These are phyloP conservation scores for Biscogniauxia sp. DNA, from an alignment of 2,329 filamentous ascomycete genomes.

Conservation along the genomic window DNA sequence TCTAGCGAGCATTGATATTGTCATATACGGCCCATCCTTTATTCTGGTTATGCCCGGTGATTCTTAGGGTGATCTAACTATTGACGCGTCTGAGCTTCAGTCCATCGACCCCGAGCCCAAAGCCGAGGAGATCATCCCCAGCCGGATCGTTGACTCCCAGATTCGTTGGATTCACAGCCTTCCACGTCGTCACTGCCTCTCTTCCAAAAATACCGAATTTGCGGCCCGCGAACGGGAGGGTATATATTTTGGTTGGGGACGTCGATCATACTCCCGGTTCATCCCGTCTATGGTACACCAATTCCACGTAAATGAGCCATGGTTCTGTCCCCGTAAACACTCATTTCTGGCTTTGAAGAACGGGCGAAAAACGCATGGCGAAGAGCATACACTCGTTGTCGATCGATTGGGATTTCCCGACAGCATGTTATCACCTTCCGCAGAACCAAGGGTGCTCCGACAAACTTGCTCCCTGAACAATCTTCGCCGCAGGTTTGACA, in stretches of 20 bases:
- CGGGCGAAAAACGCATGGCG: constrained; percentile 23
- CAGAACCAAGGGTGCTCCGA: constrained; percentile 5
- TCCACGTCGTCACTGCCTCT: constrained; percentile 18
- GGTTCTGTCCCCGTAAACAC: constrained; percentile 26
- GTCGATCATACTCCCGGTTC: constrained; percentile 24
- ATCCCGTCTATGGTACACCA: constrained; percentile 12
- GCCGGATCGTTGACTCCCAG: constrained; percentile 35
- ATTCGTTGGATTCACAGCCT: constrained; percentile 32
- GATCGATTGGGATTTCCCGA: constrained; percentile 3
- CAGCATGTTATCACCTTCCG: constrained; percentile 3
- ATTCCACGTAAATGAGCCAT: constrained; percentile 22
- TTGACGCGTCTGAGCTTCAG: not conserved
- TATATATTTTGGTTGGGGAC: constrained; percentile 32
- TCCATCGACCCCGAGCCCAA: constrained; percentile 8
- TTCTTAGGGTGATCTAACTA: not conserved
- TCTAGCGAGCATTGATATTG: not conserved
- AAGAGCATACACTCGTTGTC: constrained; percentile 20
- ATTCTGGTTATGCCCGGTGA: not conserved
- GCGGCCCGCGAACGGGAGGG: constrained; percentile 25
- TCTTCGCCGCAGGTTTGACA: constrained; percentile 16
- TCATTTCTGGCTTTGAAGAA: constrained; percentile 26
- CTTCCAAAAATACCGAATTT: constrained; percentile 16
- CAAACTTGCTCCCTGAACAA: constrained; percentile 18
- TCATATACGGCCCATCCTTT: not conserved
- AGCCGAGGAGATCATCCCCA: constrained; percentile 25